Evolutionary conservation across 257 asterid species (phyloP).

Genomic region (Nicotiana sylvestris): DNA sequence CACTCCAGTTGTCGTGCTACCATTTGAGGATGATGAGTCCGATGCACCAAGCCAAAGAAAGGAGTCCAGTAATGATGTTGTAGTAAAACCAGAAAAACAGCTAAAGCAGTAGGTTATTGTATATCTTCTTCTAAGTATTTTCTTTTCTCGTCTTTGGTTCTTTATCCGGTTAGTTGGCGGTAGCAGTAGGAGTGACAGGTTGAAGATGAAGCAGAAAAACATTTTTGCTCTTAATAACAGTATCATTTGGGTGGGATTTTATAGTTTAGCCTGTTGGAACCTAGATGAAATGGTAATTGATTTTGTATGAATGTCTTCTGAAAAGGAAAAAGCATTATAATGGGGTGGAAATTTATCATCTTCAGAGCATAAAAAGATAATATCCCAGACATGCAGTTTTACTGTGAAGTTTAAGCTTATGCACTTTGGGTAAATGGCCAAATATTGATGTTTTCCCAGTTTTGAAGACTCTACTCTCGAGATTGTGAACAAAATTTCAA

Average conservation of each 20-base stretch:
- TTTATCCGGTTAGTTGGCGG: background rate
- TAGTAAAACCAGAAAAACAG: constrained; percentile 19
- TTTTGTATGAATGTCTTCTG: background rate
- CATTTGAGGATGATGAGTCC: constrained; percentile 47
- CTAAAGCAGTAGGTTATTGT: constrained; percentile 8
- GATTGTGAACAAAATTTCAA: background rate
- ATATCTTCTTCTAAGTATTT: background rate
- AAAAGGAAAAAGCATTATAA: background rate
- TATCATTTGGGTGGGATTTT: background rate
- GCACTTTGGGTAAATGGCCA: background rate
- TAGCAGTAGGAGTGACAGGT: background rate
- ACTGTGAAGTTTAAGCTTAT: background rate
- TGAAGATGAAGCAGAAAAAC: background rate
- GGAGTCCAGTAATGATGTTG: background rate
- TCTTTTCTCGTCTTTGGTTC: background rate
- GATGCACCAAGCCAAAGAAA: constrained; percentile 19
- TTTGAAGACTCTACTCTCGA: background rate
- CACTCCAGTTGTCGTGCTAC: constrained; percentile 82
- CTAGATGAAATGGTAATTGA: background rate
- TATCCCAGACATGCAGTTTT: background rate
- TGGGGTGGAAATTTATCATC: background rate
- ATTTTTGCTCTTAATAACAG: background rate
- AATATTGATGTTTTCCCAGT: background rate
- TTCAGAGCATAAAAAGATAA: background rate
- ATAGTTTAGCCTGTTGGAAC: background rate